Evolutionary conservation across 257 asterid species (phyloP), one percentile per base, ranked within the genome.

Genomic region (Scutellaria barbata): DNA sequence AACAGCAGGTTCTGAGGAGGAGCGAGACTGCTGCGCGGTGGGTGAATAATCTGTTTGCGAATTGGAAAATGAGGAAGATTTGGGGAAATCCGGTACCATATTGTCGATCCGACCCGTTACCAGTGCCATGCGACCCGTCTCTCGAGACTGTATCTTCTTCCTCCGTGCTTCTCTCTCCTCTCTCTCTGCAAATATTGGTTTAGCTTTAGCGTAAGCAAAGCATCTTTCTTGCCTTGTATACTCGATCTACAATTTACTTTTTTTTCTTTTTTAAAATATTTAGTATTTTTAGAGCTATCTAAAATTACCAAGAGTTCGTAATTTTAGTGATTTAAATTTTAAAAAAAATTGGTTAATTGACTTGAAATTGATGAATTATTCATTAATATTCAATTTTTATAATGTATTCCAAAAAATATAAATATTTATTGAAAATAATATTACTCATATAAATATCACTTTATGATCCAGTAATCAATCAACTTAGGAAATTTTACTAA

Each of bases 121-220:
- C 46, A 79, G 43, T 4, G 85, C 83, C 69, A 86, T 53, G 63
- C 87, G 79, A 72, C 82, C 87, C 33, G 79, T 40, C 39, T 65
- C 79, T 74, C 79, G 73, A 39, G 77, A 69, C 33, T 66, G 33
- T 53, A 80, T 83, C 80, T 47, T 85, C 66, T 81, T 81, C 85
- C 78, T 87, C 79, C 87, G 81, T 20, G 72, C 81, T 66, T 84
- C 80, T 65, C 77, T 85, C 72, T 81, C 83, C 87, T 69, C 10
- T 52, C 1, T 65, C 25, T 30, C 58, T 47, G 45, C 46, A 50
- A 51, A 22, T 40, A 11, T 58, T 57, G n/a, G 11, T 74, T 55
- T 45, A 63, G 22, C 76, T 74, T 55, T 45, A 63, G 22, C 76
- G 56, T 50, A 35, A 11, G 63, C 53, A 71, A 10, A 17, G 16